phyloP scores from a whole-genome alignment of 2,329 filamentous ascomycete species.

The Sporothrix pallida region DNA sequence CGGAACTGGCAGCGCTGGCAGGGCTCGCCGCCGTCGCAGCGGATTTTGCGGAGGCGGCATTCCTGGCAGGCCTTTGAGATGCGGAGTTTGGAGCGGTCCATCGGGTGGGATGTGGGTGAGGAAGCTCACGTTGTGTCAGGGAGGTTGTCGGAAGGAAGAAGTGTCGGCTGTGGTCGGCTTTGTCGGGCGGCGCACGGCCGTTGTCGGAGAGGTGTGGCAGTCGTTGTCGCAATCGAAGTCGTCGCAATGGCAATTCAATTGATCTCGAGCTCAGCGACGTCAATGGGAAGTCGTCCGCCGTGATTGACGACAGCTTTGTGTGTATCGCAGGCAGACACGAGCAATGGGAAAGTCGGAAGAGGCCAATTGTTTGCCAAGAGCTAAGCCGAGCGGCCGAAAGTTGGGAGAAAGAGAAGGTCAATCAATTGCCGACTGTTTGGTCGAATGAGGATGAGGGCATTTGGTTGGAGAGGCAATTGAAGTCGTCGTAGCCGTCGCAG shows the following conservation, averaged over 20 bases:
- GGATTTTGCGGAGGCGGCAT: conserved; percentile 37
- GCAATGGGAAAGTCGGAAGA: not conserved
- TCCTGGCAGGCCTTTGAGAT: conserved; percentile 38
- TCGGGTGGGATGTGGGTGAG: not conserved
- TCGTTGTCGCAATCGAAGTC: not conserved
- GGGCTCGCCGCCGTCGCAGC: conserved; percentile 37
- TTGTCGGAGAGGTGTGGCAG: not conserved
- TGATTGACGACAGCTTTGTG: not conserved
- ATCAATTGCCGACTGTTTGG: not conserved
- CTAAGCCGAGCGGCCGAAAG: not conserved
- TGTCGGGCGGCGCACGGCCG: not conserved
- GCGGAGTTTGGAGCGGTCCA: conserved; percentile 36
- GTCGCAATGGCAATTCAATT: not conserved
- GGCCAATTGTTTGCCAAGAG: not conserved
- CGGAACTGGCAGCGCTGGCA: conserved; percentile 36
- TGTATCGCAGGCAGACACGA: not conserved
- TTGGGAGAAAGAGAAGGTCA: not conserved
- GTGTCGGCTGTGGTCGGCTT: not conserved
- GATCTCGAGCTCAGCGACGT: too few species aligned
- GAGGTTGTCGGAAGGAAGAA: not conserved
- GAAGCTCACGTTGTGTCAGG: not conserved
- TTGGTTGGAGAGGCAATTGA: too few species aligned
- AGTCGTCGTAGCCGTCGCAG: too few species aligned
- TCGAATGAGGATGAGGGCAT: too few species aligned
- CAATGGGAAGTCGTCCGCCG: not conserved